Base-by-base conservation (phyloP, 495 filamentous ascomycete genomes). In the Daldinia vernicosa region DNA sequence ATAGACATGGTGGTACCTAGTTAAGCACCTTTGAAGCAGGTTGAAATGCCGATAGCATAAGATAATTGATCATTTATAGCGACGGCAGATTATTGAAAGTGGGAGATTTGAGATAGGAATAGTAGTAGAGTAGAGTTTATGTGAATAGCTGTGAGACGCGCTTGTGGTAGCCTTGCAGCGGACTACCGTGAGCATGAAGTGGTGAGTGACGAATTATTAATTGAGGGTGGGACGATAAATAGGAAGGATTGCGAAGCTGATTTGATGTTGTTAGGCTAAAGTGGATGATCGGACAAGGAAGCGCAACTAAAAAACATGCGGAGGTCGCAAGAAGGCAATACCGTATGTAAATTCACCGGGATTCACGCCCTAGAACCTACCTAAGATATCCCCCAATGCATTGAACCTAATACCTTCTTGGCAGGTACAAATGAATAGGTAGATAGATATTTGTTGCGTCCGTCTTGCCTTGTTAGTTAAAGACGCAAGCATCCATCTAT, bases 1-100 rank as follows among this genome's bases (percentile, higher is more conserved):
- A 52, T 77, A 14, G 74, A 75, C 80, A 82, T 80, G 54, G 50
- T 75, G 2, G 15, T 39, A 63, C 22, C 11, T 52, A 3, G 26
- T 61, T 62, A 22, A 11, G 50, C 14, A 35, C 40, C 6, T 43
- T 59, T 14, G 52, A 28, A 67, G 43, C 30, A 14, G 15, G 63
- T 33, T 56, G 30, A n/a, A 51, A 30, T 45, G 33, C 55, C 59
- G 28, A 19, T 19, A 27, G 39, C 30, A 40, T 58, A 14, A 26
- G 33, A 40, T 9, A 6, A 22, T 71, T 37, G 63, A 60, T 51
- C 33, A 8, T 55, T 54, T 67, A 74, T 61, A 7, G 57, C 57
- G 40, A 63, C 40, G 35, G 35, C 9, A 27, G 50, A 60, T 43
- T 43, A 60, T 28, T 22, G 37, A 24, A 51, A 6, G 43, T 30